These are phyloP conservation scores for Aschersonia sp. DNA, from an alignment of 2,329 filamentous ascomycete genomes.

Conservation along the genomic window DNA sequence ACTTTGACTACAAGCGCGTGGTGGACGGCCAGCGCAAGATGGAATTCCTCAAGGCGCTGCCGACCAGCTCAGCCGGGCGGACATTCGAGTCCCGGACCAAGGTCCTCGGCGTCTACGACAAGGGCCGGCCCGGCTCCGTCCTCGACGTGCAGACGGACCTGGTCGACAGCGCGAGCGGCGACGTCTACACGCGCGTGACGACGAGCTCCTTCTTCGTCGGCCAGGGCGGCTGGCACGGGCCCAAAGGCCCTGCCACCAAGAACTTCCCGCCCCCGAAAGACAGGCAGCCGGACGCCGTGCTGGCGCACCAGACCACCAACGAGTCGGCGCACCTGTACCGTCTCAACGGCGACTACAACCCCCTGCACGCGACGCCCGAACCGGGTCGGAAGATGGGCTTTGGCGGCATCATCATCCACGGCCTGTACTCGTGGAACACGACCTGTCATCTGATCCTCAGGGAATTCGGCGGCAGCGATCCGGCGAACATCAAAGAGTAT, in stretches of 20 bases:
- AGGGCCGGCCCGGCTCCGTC: conserved; percentile 70
- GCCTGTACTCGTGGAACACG: conserved; percentile 76
- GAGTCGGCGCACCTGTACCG: conserved; percentile 69
- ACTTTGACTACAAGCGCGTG: conserved; percentile 58
- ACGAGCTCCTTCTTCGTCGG: conserved; percentile 67
- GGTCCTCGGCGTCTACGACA: conserved; percentile 79
- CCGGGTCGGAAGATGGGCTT: conserved; percentile 84
- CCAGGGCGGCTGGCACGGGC: conserved; percentile 73
- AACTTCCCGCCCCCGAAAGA: conserved; percentile 66
- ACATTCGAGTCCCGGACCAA: conserved; percentile 65
- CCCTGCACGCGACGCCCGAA: conserved; percentile 75
- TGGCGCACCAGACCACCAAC: conserved; percentile 53
- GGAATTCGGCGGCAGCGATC: conserved; percentile 60
- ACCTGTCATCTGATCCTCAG: conserved; percentile 60
- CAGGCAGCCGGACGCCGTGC: conserved; percentile 57
- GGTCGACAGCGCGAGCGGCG: conserved; percentile 53
- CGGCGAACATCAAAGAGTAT: conserved; percentile 73
- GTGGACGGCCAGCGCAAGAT: conserved; percentile 77
- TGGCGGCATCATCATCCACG: conserved; percentile 78
- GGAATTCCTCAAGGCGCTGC: conserved; percentile 62
- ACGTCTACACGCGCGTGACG: conserved; percentile 56
- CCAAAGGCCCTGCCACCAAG: conserved; percentile 69
- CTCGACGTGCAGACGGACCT: conserved; percentile 67
- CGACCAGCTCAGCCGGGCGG: conserved; percentile 52
- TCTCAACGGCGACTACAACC: conserved; percentile 90